Conservation (phyloP, 495 filamentous ascomycete species). For the Aspergillus cristatus region DNA sequence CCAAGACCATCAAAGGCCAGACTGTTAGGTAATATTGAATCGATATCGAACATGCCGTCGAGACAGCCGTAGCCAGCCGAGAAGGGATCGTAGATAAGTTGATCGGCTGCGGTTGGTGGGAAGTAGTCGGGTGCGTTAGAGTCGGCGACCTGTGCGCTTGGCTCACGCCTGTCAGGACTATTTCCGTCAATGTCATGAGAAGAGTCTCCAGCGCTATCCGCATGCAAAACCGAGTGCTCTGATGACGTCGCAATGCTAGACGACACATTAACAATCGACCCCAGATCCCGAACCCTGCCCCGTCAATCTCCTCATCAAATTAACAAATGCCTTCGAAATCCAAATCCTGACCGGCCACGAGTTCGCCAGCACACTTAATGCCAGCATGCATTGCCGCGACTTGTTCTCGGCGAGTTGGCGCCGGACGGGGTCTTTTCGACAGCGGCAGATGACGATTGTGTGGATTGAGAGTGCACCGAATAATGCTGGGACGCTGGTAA, state of each 20-base stretch:
- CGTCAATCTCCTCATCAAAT: slow-evolving; percentile 9
- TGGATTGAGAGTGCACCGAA: slow-evolving; percentile 10
- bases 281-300: slow-evolving; percentile 2
- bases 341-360: slow-evolving; percentile 13
- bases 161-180: not conserved
- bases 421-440: slow-evolving; percentile 6
- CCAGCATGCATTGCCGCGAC: slow-evolving; percentile 12
- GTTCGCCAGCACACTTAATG: slow-evolving; percentile 10
- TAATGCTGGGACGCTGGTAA: slow-evolving; percentile 6
- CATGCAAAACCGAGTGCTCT: not conserved
- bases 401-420: slow-evolving; percentile 13
- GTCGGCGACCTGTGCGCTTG: not conserved
- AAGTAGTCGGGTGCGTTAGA: not conserved
- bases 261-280: slow-evolving; percentile 5
- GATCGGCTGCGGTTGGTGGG: not conserved
- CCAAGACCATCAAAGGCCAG: not conserved
- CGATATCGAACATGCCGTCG: not conserved
- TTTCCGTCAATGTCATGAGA: not conserved
- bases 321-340: slow-evolving; percentile 8
- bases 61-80: slow-evolving; percentile 1
- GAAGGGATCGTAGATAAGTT: slow-evolving; percentile 1
- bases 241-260: slow-evolving; percentile 1
- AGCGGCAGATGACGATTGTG: slow-evolving; percentile 5
- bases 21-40: not conserved
- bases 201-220: not conserved